Conservation (phyloP, 2,329 filamentous ascomycete species). For the Pseudogymnoascus sp. region DNA sequence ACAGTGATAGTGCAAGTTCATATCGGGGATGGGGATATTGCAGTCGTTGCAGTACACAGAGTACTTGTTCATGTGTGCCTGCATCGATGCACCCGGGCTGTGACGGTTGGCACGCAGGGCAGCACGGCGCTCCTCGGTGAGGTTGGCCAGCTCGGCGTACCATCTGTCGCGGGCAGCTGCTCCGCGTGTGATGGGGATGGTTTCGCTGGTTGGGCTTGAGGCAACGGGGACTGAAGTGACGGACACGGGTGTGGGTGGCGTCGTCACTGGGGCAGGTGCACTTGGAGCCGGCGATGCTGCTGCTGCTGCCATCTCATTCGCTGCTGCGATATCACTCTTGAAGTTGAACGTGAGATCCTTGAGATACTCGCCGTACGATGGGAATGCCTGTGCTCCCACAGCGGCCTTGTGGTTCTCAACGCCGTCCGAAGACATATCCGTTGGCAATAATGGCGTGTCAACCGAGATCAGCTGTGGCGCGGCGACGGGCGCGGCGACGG, state of each 20-base stretch:
- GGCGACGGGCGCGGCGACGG: neutral
- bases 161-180: constrained; percentile 27
- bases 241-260: neutral
- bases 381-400: neutral
- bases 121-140: constrained; percentile 23
- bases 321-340: neutral
- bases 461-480: neutral
- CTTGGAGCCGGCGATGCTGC: neutral
- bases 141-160: constrained; percentile 26
- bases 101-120: constrained; percentile 11
- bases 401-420: neutral
- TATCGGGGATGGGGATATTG: constrained; percentile 65
- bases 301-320: neutral
- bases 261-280: neutral
- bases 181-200: constrained; percentile 23
- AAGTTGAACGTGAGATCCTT: constrained; percentile 9
- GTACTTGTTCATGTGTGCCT: constrained; percentile 41
- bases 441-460: neutral
- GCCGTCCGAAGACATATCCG: neutral
- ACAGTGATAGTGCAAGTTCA: constrained; percentile 94
- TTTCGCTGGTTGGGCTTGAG: constrained; percentile 12
- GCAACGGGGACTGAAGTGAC: neutral
- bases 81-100: constrained; percentile 13
- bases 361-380: constrained; percentile 1
- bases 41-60: constrained; percentile 94